Base-by-base conservation (phyloP, 768 basidiomycete species). In the Termitomyces sp. region DNA sequence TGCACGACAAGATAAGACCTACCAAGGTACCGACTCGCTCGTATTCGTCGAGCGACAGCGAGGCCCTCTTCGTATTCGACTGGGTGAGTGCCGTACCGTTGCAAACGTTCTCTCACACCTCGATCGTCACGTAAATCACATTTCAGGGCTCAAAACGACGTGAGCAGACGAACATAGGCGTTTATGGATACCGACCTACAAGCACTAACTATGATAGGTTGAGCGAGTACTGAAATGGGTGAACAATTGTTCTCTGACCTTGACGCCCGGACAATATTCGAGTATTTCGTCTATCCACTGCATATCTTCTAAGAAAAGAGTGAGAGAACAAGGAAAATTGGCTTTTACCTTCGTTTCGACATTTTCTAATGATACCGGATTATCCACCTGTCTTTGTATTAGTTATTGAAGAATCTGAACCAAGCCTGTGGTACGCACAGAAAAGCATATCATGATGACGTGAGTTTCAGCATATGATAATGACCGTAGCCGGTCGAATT, bases 401-500 rank as follows among this genome's bases (percentile, higher is more conserved):
- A 63, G 32, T n/a, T 18, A 20, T 20, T n/a, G 56, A 56, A 36
- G 22, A 68, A 59, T 36, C 67, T 55, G 60, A 18, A 28, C 5
- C n/a, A 32, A 43, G 32, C 41, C 28, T 45, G 44, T 32, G 28
- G 33, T 10, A 74, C 84, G 57, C 61, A 92, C 93, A 38, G 95
- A 96, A 71, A 97, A 98, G 72, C 96, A 98, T 26, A 98, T 77
- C 90, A 98, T 90, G 61, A 98, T 82, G 58, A 98, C 89, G 73
- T 98, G 92, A 1, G 96, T 97, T 71, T 98, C 96, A 9, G 96
- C 91, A 70, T 98, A 98, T 38, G 90, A 92, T n/a, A 98, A 74
- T 11, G 94, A 96, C 48, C 96, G 83, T 56, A 98, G 74, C 46
- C 94, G 79, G 68, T 96, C 96, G 67, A 98, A 98, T 66, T 96